These are phyloP conservation scores for Solanum pinnatisectum DNA, from an alignment of 257 asterid genomes.

Conservation along the genomic window DNA sequence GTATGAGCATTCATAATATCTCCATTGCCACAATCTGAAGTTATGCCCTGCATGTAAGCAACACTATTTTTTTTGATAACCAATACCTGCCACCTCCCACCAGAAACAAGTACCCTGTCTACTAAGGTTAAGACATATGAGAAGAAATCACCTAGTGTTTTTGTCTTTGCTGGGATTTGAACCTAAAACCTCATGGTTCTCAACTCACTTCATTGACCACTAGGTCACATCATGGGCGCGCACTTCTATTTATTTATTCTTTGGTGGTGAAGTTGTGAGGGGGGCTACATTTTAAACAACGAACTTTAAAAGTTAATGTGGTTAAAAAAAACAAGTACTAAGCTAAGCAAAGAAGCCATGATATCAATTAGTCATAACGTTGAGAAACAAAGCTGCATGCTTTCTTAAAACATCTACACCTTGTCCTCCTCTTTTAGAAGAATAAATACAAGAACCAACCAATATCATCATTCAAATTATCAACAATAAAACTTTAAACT, in stretches of 20 bases:
- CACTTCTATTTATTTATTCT: neutral
- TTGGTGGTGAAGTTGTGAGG: neutral
- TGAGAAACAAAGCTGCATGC: neutral
- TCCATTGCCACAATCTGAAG: neutral
- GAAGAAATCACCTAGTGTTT: neutral
- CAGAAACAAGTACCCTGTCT: neutral
- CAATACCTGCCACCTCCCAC: neutral
- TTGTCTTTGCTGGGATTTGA: neutral
- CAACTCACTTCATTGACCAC: neutral
- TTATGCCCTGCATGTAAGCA: neutral
- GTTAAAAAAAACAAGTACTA: neutral
- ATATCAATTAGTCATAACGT: neutral
- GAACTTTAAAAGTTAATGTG: neutral
- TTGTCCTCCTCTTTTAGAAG: neutral
- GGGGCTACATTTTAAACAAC: neutral
- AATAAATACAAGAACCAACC: neutral
- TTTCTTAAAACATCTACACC: neutral
- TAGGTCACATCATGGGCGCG: neutral
- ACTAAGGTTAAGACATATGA: neutral
- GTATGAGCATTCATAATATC: neutral
- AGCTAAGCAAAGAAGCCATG: neutral
- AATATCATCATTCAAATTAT: neutral
- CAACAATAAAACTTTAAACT: neutral
- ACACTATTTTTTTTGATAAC: neutral
- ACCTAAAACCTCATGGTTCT: neutral